Base-by-base conservation (phyloP, 495 filamentous ascomycete species). In the Trichoderma reesei region DNA sequence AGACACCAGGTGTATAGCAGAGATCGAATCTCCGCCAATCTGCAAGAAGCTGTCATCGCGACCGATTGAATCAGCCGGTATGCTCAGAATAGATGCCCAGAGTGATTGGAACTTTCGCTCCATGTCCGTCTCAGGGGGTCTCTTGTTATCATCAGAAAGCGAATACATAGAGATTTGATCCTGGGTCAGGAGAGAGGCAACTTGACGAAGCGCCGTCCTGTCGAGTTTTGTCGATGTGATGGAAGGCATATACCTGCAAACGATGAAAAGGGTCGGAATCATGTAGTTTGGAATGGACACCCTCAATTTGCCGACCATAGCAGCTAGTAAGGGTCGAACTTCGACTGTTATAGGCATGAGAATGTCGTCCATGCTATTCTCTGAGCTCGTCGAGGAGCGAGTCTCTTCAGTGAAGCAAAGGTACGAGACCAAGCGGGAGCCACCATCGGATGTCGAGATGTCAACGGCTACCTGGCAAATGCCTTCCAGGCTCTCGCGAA, bases 271-370 rank as follows among this genome's bases (percentile, higher is more conserved):
- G 6, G 60, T 41, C 2, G 60, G 60, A 11, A 85, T 65, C 81
- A 86, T 67, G 89, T 92, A 70, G 85, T 89, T 6, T 87, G 89
- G 72, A 93, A 91, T 74, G 90, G 90, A 0, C 91, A 92, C 13
- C 88, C 89, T 1, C 92, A 98, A 71, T 82, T 98, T 8, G 91
- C 97, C 56, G 97, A 97, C 78, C 90, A 97, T 76, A 81, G 86
- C 14, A 81, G 81, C 18, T 88, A 89, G 67, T 82, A 88, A 20
- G 0, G n/a, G 14, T 10, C 41, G 60, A 1, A 41, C 18, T 5
- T 61, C 60, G 10, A 34, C 37, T n/a, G 60, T 61, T 9, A 39
- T 34, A 3, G 36, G 60, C 60, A 39, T 39, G 36, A 61, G 41
- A 9, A 61, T n/a, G 18, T 41, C 60, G 5, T 41, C 60, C 3